These are phyloP conservation scores for Fusarium sacchari DNA, from an alignment of 2,329 filamentous ascomycete genomes.

Conservation along the genomic window DNA sequence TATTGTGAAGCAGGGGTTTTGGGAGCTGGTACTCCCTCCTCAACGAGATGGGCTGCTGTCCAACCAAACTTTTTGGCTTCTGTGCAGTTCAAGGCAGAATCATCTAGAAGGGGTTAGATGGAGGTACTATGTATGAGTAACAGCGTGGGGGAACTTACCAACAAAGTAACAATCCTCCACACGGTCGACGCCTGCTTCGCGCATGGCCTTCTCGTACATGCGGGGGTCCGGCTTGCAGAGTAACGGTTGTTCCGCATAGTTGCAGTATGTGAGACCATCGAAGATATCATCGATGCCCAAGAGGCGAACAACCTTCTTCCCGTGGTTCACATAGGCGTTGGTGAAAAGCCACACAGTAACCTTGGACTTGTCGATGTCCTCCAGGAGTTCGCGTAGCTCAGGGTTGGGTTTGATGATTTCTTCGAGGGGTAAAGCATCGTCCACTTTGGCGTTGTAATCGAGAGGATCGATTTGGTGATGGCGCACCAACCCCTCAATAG, in stretches of 20 bases:
- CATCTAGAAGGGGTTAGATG: constrained; percentile 65
- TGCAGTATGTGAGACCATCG: constrained; percentile 94
- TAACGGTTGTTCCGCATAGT: constrained; percentile 79
- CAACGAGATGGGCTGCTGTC: constrained; percentile 86
- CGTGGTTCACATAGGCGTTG: constrained; percentile 94
- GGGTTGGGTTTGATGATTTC: constrained; percentile 82
- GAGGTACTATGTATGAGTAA: neutral
- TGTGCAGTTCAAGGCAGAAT: constrained; percentile 84
- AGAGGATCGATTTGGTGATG: constrained; percentile 96
- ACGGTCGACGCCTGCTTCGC: constrained; percentile 76
- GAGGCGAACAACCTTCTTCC: constrained; percentile 80
- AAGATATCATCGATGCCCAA: constrained; percentile 88
- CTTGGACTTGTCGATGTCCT: constrained; percentile 84
- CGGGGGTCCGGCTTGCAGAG: constrained; percentile 86
- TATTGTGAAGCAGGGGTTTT: constrained; percentile 73
- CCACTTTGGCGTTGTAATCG: constrained; percentile 93
- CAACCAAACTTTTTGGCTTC: constrained; percentile 84
- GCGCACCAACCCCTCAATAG: constrained; percentile 91
- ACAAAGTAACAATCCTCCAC: constrained; percentile 88
- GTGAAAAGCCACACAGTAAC: constrained; percentile 95
- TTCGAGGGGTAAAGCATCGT: constrained; percentile 92
- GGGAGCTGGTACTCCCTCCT: constrained; percentile 75
- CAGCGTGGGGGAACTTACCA: constrained; percentile 64
- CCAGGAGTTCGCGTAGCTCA: constrained; percentile 77
- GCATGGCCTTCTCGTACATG: constrained; percentile 92